phyloP scores from a whole-genome alignment of 2,329 filamentous ascomycete genomes.

The Cordyceps fumosorosea region DNA sequence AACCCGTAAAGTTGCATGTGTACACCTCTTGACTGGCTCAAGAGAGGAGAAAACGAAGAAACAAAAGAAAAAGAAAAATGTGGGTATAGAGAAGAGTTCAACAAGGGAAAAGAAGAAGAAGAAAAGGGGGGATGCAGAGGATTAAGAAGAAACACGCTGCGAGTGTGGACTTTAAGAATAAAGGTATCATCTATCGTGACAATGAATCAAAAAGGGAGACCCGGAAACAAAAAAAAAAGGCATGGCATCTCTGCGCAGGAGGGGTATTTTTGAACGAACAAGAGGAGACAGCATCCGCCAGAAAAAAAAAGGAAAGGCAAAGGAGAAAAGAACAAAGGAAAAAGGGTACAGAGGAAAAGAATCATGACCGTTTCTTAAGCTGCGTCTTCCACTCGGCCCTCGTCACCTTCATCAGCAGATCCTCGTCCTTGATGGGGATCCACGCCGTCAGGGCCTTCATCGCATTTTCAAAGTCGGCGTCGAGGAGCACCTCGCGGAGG shows the following conservation, averaged over 20 bases:
- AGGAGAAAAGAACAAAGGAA: background rate
- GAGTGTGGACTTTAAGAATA: background rate
- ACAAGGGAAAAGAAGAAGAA: background rate
- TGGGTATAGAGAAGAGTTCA: background rate
- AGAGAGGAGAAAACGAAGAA: background rate
- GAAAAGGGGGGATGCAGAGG: background rate
- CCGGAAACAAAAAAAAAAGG: background rate
- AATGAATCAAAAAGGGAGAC: background rate
- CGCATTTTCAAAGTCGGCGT: slow-evolving; percentile 92
- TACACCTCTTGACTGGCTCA: background rate
- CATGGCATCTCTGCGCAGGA: background rate
- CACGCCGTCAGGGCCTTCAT: slow-evolving; percentile 96
- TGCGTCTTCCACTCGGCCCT: slow-evolving; percentile 76
- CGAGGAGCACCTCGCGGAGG: slow-evolving; percentile 78
- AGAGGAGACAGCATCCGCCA: background rate
- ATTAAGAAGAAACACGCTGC: background rate
- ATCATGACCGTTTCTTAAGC: slow-evolving; percentile 38
- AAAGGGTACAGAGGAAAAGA: background rate
- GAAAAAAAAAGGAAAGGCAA: background rate
- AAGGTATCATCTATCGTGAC: background rate
- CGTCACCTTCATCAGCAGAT: slow-evolving; percentile 84
- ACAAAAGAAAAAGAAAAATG: background rate
- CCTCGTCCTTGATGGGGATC: slow-evolving; percentile 90
- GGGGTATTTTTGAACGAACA: background rate
- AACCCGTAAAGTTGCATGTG: too few species aligned